Evolutionary conservation across 176 grass and related monocot species (phyloP), one percentile per base, ranked within the genome.

Genomic region (Oryza glaberrima): DNA sequence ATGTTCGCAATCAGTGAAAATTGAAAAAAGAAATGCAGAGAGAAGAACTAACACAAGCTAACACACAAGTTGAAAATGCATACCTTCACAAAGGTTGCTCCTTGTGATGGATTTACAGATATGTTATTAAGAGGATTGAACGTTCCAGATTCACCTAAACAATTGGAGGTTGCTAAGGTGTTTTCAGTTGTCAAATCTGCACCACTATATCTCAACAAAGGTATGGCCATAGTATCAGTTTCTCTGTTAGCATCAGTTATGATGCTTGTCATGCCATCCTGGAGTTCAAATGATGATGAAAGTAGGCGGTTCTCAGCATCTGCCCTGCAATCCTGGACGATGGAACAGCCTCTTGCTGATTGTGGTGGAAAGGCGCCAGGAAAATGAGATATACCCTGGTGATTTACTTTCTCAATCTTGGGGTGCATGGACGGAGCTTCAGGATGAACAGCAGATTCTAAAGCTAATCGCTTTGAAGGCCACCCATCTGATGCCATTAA

Each of bases 61-160:
- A 22, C 17, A 47, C 19, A 25, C 9, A 83, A 75, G 22, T 63
- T 69, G 81, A 40, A 67, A 70, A 58, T 17, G 65, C 66, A 88
- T 60, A 97, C 95, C 92, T 97, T 97, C 85, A 97, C 95, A 80
- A 97, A 97, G 72, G 92, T 97, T 87, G 86, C 94, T 92, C 77
- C 79, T 82, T 91, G 92, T 87, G 88, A 86, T 67, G 77, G 80
- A 85, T 88, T 93, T 46, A 83, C 86, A 69, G 84, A 90, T 75
- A 98, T 75, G 86, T 91, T 88, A 56, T 91, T 83, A 65, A 91
- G 76, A 70, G 84, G 76, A 60, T 85, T 83, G 56, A 91, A 89
- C 52, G 92, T 73, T 76, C 85, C 93, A 5, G 91, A 84, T 60
- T 95, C 91, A 75, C 92, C 91, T 67, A 95, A 78, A 75, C 85